Base-by-base conservation (phyloP, 2,329 filamentous ascomycete species). In the Sarocladium kiliense region DNA sequence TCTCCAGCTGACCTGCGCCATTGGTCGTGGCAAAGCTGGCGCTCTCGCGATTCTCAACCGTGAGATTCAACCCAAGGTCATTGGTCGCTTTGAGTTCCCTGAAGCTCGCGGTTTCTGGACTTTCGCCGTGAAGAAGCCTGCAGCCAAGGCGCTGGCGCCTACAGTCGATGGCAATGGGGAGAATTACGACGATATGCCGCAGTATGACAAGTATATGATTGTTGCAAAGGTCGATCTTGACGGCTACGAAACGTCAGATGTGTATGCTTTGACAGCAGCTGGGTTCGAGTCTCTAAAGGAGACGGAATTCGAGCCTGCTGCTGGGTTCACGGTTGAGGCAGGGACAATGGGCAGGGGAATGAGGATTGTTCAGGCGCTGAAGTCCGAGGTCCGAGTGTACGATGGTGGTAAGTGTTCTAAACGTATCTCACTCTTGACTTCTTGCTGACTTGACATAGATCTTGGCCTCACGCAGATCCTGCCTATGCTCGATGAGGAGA, bases 401-500 rank as follows among this genome's bases (percentile, higher is more conserved):
- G 92, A 97, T 68, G 87, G 87, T 70, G 87, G 90, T 93, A 71
- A 79, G 86, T 77, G 44, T 16, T 12, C 36, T 36, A 9, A 53
- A 19, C 9, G 34, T 2, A 12, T n/a, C 34, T 30, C 34, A 2
- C 7, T 53, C 9, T 36, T 10, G 18, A 14, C 41, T 19, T 16
- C 18, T n/a, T 27, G 2, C 56, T 9, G 16, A 0, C n/a, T 30
- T 3, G 11, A 19, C 21, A 7, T 64, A 91, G 90, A 96, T 68
- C 81, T 99, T 57, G 89, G 88, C 11, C 79, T 99, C 54, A 86
- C 87, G 45, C 93, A 97, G 65, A 97, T 99, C 55, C 80, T 97
- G 51, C 91, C 92, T 1, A 91, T 97, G 81, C 82, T 90, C 58
- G 94, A 97, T 63, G 94, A 96, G 63, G 89, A 94, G 60, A 92